phyloP scores from a whole-genome alignment of 106 monocot species.

The Acanthochlamys bracteata region DNA sequence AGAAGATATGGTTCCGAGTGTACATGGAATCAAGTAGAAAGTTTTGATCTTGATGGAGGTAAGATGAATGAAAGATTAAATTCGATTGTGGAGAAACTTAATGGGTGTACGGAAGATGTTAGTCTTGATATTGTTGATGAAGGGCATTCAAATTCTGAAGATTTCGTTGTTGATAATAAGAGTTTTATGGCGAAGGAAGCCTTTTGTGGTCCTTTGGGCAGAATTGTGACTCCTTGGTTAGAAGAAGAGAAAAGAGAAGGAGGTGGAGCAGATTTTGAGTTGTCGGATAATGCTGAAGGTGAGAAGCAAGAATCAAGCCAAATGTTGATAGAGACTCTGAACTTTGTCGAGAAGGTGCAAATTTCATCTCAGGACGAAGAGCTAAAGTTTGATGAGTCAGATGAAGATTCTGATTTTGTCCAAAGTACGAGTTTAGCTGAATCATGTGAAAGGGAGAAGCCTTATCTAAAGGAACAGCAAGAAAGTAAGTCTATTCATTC shows the following conservation, averaged over 20 bases:
- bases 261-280: conserved; percentile 2
- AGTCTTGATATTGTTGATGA: neutral
- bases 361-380: no score
- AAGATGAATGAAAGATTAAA: conserved; percentile 3
- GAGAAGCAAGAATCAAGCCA: no score
- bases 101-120: neutral
- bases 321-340: no score
- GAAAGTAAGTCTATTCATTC: no score
- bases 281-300: no score
- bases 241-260: conserved; percentile 18
- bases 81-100: conserved; percentile 8
- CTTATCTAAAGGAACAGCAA: no score
- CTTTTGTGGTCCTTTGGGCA: neutral
- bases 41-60: neutral
- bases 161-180: neutral
- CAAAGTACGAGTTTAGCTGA: no score
- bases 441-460: no score
- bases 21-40: no score
- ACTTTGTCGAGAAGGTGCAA: no score
- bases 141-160: neutral
- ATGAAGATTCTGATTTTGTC: no score
- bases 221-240: conserved; percentile 21
- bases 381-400: no score
- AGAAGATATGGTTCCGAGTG: neutral
- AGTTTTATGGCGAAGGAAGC: neutral